A percentile compares a stretch with the other conserved stretches of the same genome.
Conservation (phyloP, 139 green algal genomes). For the Chlamydomonas eustigma region DNA sequence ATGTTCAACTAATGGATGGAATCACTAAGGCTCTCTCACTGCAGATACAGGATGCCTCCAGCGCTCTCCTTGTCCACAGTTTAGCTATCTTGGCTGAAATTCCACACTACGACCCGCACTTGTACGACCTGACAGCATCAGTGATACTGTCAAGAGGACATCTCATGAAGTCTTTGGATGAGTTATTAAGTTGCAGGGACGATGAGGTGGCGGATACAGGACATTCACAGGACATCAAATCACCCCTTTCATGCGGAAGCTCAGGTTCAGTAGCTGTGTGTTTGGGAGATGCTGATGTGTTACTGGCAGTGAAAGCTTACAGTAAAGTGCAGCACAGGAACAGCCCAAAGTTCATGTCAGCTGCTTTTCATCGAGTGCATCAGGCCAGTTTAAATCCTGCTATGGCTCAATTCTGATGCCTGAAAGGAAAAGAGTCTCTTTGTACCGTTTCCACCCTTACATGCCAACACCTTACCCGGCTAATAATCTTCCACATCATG, state of each 20-base stretch:
- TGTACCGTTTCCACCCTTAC: too few relatives aligned
- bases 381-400: neutral
- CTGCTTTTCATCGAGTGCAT: neutral
- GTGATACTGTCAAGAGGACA: neutral
- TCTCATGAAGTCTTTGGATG: neutral
- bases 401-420: neutral
- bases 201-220: neutral
- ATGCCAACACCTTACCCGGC: neutral
- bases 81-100: neutral
- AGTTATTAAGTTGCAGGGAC: neutral
- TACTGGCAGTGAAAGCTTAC: constrained; percentile 3
- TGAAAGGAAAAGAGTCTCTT: too few relatives aligned
- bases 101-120: neutral
- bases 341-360: neutral
- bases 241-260: neutral
- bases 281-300: neutral
- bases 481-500: neutral
- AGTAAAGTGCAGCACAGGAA: neutral
- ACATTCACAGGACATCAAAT: neutral
- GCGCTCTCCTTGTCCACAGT: neutral
- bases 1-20: neutral
- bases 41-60: neutral
- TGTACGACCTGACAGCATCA: neutral
- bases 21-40: neutral
- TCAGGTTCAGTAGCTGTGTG: neutral